phyloP scores from a whole-genome alignment of 2,329 filamentous ascomycete species.

The Colletotrichum eremochloae region DNA sequence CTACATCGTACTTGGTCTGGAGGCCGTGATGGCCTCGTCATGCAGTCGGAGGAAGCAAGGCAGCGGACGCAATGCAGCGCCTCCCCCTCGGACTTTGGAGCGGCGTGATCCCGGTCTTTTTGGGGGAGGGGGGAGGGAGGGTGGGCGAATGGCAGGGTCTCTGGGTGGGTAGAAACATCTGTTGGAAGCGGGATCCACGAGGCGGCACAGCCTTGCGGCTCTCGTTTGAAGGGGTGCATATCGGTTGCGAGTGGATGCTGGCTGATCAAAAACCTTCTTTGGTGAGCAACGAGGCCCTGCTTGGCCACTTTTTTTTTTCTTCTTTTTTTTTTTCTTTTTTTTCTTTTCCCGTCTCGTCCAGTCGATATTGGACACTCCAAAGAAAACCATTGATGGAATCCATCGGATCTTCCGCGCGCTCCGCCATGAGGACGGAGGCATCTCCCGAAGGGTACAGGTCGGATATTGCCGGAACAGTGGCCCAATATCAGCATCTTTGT shows the following conservation, averaged over 20 bases:
- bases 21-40: slow-evolving; percentile 29
- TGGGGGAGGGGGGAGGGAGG: not conserved
- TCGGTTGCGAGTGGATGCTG: slow-evolving; percentile 8
- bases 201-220: slow-evolving; percentile 38
- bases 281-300: slow-evolving; percentile 16
- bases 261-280: not conserved
- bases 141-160: slow-evolving; percentile 10
- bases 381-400: not conserved
- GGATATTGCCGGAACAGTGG: slow-evolving; percentile 25
- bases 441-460: slow-evolving; percentile 11
- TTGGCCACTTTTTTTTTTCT: not conserved
- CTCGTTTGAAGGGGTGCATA: slow-evolving; percentile 37
- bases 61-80: slow-evolving; percentile 12
- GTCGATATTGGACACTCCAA: not conserved
- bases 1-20: slow-evolving; percentile 7
- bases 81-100: slow-evolving; percentile 31
- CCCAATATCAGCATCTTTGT: not conserved
- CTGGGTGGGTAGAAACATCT: slow-evolving; percentile 10
- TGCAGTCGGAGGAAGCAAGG: slow-evolving; percentile 30
- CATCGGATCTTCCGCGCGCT: not conserved
- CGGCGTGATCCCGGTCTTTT: slow-evolving; percentile 18
- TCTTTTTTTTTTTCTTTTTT: too few relatives aligned
- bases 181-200: slow-evolving; percentile 8
- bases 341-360: not conserved
- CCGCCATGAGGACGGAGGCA: slow-evolving; percentile 6